These are phyloP conservation scores for Suillus fuscotomentosus DNA, from an alignment of 768 basidiomycete species.

Conservation along the genomic window DNA sequence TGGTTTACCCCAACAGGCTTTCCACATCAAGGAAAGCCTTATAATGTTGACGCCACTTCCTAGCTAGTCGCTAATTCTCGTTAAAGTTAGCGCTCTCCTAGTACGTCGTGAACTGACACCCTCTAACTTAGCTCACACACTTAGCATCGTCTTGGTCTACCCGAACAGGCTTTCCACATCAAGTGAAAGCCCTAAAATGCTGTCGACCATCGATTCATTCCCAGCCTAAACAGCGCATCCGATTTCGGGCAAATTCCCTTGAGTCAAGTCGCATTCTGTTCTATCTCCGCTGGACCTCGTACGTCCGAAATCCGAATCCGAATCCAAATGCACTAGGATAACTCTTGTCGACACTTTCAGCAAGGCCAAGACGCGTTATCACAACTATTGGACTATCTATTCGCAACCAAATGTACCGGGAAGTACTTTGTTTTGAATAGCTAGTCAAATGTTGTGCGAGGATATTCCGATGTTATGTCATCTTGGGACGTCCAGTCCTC, in stretches of 20 bases:
- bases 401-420: not conserved
- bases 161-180: not conserved
- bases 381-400: not conserved
- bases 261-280: not conserved
- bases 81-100: not conserved
- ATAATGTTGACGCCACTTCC: not conserved
- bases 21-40: not conserved
- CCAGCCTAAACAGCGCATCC: not conserved
- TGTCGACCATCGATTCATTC: not conserved
- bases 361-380: not conserved
- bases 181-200: not conserved
- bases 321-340: not conserved
- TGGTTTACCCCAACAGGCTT: not conserved
- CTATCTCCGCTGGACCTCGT: not conserved
- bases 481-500: not conserved
- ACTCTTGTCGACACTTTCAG: not conserved
- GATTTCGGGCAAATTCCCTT: not conserved
- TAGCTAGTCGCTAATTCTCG: not conserved
- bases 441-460: not conserved
- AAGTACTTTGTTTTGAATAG: not conserved
- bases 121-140: not conserved
- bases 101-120: not conserved
- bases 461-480: not conserved
- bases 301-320: not conserved
- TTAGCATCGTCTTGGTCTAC: not conserved